Evolutionary conservation across 2,329 filamentous ascomycete species (phyloP).

Genomic region (Rasamsonia emersonii): DNA sequence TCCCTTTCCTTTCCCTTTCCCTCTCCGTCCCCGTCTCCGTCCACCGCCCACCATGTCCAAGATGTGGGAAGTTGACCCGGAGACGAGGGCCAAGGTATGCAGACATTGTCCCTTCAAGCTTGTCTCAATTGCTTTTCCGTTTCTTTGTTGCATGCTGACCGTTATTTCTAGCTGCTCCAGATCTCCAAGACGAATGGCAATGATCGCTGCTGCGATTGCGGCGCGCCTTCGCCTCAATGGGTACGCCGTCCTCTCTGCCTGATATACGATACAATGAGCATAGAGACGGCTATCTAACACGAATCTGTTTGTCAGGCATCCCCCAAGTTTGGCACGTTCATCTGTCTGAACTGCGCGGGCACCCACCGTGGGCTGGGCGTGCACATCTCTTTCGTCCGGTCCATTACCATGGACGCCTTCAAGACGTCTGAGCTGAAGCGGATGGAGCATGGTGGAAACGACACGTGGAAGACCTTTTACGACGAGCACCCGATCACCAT

Average conservation of each 20-base stretch:
- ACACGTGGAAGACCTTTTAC: constrained; percentile 80
- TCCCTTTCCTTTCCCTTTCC: too few species aligned
- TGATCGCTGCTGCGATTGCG: constrained; percentile 88
- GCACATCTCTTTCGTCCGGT: constrained; percentile 96
- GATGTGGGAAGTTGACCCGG: constrained; percentile 99
- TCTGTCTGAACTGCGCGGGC: constrained; percentile 92
- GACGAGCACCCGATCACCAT: constrained; percentile 60
- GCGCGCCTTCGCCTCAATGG: constrained; percentile 95
- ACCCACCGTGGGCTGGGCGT: constrained; percentile 91
- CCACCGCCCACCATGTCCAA: constrained; percentile 43
- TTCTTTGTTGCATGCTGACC: not conserved
- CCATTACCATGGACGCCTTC: constrained; percentile 98
- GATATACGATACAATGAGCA: not conserved
- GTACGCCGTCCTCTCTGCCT: constrained; percentile 41
- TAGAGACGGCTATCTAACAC: constrained; percentile 1
- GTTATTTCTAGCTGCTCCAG: constrained; percentile 59
- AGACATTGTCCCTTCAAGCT: not conserved
- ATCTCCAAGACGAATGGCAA: constrained; percentile 89
- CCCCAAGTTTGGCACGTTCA: constrained; percentile 97
- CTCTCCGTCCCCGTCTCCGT: too few species aligned
- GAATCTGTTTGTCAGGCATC: constrained; percentile 52
- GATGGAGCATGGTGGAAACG: constrained; percentile 89
- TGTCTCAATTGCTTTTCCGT: not conserved
- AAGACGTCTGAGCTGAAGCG: constrained; percentile 86
- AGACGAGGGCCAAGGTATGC: constrained; percentile 83